Evolutionary conservation across 768 basidiomycete species (phyloP), one percentile per base, ranked within the genome.

Genomic region (Leccinum subgranulosum): DNA sequence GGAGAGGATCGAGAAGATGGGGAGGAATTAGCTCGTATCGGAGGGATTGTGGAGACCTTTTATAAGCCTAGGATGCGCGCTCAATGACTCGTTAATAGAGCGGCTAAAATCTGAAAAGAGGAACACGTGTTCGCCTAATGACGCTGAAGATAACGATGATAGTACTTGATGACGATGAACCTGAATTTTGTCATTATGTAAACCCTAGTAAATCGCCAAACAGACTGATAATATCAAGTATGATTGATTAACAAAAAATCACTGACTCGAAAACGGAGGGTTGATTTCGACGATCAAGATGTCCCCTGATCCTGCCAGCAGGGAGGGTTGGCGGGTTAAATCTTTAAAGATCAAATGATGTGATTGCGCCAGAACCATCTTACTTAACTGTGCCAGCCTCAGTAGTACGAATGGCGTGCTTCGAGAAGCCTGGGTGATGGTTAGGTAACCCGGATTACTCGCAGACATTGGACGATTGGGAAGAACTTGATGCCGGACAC

Each of bases 81-180:
- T 19, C 17, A 41, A 36, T 7, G 15, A 19, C n/a, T 17, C 6
- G 34, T 57, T 53, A 57, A 60, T 52, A 41, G 28, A 12, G 50
- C 60, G 55, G 33, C 54, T 59, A 54, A 47, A 47, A 23, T 33
- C 43, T 51, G 61, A 50, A 57, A 21, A 23, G 47, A 33, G 49
- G 49, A 47, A 21, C 52, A 60, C 19, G 58, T 60, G 63, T 29
- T 11, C 29, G 23, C 21, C 33, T 27, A 47, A 31, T 11, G 56
- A 45, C 56, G 64, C 62, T 45, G 50, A 49, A 56, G 66, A 66
- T 66, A 66, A 48, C 61, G 51, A 49, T 31, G 29, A 2, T 31
- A 31, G 23, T n/a, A n/a, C 23, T 23, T 25, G 25, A 25, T 25
- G 25, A 25, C 25, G 25, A 25, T 25, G 25, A 25, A 25, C 25